A percentile compares a stretch with the other conserved stretches of the same genome.
phyloP scores from a whole-genome alignment of 2,329 filamentous ascomycete species.

The Thelonectria blattea region DNA sequence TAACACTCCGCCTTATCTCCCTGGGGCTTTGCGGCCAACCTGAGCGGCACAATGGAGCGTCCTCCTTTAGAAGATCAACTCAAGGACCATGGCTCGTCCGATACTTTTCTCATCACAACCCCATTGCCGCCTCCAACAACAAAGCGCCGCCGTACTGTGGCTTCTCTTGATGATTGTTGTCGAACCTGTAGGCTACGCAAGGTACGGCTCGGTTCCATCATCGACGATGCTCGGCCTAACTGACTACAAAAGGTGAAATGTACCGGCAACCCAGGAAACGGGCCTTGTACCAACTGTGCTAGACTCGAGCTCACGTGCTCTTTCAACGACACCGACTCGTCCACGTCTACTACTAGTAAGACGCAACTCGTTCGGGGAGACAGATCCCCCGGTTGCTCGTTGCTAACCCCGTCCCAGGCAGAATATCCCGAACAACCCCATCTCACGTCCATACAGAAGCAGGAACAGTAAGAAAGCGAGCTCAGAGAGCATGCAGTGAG shows the following conservation, averaged over 20 bases:
- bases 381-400: neutral
- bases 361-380: neutral
- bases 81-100: constrained; percentile 9
- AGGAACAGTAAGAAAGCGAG: constrained; percentile 49
- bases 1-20: neutral
- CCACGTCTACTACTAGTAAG: constrained; percentile 31
- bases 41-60: constrained; percentile 8
- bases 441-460: constrained; percentile 51
- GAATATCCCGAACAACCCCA: constrained; percentile 47
- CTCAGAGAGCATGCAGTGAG: constrained; percentile 50
- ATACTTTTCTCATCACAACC: constrained; percentile 19
- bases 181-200: constrained; percentile 48
- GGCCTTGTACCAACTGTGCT: constrained; percentile 47
- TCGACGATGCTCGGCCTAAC: neutral
- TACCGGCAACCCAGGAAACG: constrained; percentile 44
- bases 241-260: constrained; percentile 48
- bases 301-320: constrained; percentile 47
- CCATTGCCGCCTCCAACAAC: constrained; percentile 29
- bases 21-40: neutral
- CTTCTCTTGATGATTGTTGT: constrained; percentile 41
- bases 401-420: constrained; percentile 28
- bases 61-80: neutral
- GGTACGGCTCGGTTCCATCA: constrained; percentile 31
- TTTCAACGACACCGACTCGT: constrained; percentile 38
- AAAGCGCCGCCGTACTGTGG: constrained; percentile 43